These are phyloP conservation scores for Lophiostoma macrostomum DNA, from an alignment of 495 filamentous ascomycete genomes.

Conservation along the genomic window DNA sequence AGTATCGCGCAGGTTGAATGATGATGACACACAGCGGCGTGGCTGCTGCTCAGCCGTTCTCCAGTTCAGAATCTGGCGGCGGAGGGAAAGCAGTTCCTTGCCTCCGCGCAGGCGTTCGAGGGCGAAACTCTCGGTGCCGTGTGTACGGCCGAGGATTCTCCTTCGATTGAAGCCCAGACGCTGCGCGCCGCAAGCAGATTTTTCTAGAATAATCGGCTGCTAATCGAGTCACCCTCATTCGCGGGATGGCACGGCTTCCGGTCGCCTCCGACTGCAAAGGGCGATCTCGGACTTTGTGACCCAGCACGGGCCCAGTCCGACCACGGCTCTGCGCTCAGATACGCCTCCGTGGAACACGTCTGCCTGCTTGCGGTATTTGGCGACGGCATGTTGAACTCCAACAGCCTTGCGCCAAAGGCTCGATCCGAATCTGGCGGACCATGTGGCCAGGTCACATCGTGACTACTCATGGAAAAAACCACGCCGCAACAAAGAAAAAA, in stretches of 20 bases:
- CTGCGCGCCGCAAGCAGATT: background rate
- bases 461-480: background rate
- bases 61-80: background rate
- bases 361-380: too few species aligned
- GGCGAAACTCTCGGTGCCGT: background rate
- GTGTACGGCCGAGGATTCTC: background rate
- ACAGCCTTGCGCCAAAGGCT: too few species aligned
- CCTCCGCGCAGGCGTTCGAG: background rate
- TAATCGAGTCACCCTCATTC: background rate
- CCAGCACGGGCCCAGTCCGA: background rate
- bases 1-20: too few species aligned
- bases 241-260: background rate
- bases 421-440: too few species aligned
- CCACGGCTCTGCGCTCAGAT: too few species aligned
- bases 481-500: too few species aligned
- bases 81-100: background rate
- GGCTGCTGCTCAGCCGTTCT: constrained; percentile 1
- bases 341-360: too few species aligned
- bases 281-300: too few species aligned
- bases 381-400: too few species aligned
- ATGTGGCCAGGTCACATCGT: background rate
- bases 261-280: background rate
- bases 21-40: constrained; percentile 15
- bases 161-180: background rate
- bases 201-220: background rate